A percentile compares a stretch with the other conserved stretches of the same genome.
phyloP scores from a whole-genome alignment of 345 rosid genomes.

The Syzygium aqueum region DNA sequence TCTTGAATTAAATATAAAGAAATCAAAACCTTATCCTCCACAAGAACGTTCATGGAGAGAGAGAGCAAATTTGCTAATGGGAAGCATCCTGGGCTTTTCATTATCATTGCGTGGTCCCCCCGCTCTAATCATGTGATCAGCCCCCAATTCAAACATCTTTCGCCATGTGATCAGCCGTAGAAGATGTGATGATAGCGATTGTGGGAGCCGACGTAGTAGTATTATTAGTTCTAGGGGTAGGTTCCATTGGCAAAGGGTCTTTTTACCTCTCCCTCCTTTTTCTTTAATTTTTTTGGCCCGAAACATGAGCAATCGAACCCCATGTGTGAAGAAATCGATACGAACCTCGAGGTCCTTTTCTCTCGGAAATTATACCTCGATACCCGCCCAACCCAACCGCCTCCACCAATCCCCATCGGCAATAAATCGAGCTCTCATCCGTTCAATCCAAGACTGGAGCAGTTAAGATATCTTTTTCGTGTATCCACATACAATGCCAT shows the following conservation, averaged over 20 bases:
- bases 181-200: not conserved
- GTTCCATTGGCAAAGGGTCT: not conserved
- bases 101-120: not conserved
- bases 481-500: not conserved
- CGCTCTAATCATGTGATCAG: not conserved
- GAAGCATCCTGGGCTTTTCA: not conserved
- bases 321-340: not conserved
- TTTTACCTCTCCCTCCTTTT: not conserved
- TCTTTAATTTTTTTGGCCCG: not conserved
- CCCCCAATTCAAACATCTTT: not conserved
- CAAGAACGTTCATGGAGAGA: not conserved
- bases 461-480: not conserved
- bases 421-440: not conserved
- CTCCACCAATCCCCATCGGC: not conserved
- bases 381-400: not conserved
- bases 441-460: not conserved
- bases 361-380: not conserved
- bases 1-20: too few relatives aligned
- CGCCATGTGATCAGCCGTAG: not conserved
- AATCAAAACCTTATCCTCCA: not conserved
- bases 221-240: not conserved
- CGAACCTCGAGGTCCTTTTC: not conserved
- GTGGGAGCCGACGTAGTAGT: not conserved
- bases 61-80: not conserved
- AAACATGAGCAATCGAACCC: not conserved